Evolutionary conservation across 2,329 filamentous ascomycete genomes (phyloP).

Genomic region (Lanzia echinophila): DNA sequence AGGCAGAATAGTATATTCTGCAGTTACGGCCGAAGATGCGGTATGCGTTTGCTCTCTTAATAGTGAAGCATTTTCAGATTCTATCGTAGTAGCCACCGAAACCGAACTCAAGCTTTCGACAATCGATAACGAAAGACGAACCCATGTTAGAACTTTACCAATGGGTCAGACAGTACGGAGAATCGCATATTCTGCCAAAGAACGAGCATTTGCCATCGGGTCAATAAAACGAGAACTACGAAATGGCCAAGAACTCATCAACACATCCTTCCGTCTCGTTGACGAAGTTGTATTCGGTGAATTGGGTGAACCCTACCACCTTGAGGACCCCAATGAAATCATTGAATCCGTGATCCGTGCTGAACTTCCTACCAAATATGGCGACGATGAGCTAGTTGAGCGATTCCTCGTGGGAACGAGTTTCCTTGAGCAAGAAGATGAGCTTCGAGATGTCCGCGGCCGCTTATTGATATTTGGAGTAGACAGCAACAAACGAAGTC

Average conservation of each 20-base stretch:
- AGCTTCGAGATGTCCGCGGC: slow-evolving; percentile 51
- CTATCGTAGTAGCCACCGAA: slow-evolving; percentile 74
- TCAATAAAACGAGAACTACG: slow-evolving; percentile 71
- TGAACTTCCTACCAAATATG: slow-evolving; percentile 56
- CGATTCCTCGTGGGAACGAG: slow-evolving; percentile 89
- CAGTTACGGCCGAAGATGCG: slow-evolving; percentile 83
- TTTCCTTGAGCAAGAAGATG: slow-evolving; percentile 50
- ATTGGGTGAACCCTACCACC: slow-evolving; percentile 53
- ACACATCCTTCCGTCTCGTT: slow-evolving; percentile 78
- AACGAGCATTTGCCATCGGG: slow-evolving; percentile 80
- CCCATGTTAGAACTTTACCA: slow-evolving; percentile 75
- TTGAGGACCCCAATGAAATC: slow-evolving; percentile 59
- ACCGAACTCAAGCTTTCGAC: slow-evolving; percentile 70
- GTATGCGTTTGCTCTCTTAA: slow-evolving; percentile 78
- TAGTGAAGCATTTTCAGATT: slow-evolving; percentile 69
- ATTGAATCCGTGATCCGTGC: slow-evolving; percentile 79
- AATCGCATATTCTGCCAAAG: slow-evolving; percentile 73
- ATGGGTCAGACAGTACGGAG: slow-evolving; percentile 79
- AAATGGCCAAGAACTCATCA: slow-evolving; percentile 65
- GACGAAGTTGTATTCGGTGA: slow-evolving; percentile 84
- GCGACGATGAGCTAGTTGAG: slow-evolving; percentile 53
- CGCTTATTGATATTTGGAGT: slow-evolving; percentile 82
- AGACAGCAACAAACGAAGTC: slow-evolving; percentile 62
- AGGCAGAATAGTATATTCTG: slow-evolving; percentile 83
- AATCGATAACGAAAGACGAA: slow-evolving; percentile 79